Evolutionary conservation across 2,329 filamentous ascomycete genomes (phyloP), one percentile per base, ranked within the genome.

Genomic region (Clonostachys sp.): DNA sequence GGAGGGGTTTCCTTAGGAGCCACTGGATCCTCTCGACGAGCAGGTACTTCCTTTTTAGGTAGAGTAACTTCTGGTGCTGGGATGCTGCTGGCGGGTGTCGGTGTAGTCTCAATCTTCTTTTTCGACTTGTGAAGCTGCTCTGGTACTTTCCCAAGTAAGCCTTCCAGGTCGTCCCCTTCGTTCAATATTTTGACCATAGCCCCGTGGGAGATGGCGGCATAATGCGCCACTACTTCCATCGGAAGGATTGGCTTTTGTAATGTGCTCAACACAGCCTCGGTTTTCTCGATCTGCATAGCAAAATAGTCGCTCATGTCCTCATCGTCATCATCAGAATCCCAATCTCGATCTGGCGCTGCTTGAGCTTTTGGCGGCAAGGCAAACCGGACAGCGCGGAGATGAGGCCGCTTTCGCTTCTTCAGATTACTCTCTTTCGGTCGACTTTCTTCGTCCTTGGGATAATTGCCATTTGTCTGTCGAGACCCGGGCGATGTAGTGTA

Each of bases 301-400:
- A 83, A 80, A 49, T 77, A 77, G 45, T 79, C 76, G 16, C 73
- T 77, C 65, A 82, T 76, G 41, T 79, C 75, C 43, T 81, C 79
- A 48, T 83, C 79, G 41, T 82, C 76, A 45, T 81, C 75, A 45
- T 81, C 78, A 1, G 77, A 80, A 42, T 76, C 74, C 3, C 64
- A 66, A 36, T 61, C 61, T 44, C 65, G 60, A 35, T 65, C 61
- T 6, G 40, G n/a, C 14, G 47, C 20, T 18, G 56, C 53, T 3
- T 52, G 52, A 1, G 58, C 58, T 48, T 68, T 72, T 8, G 63
- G 59, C 4, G 73, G 71, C 18, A 76, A 44, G 17, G 65, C 60
- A 44, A 75, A 69, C 44, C 61, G 65, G 7, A 68, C 64, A 16
- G 63, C 58, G 13, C 59, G 57, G 12, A 73, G 49, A 13, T 45